Conservation (phyloP, 257 asterid species). For the Primulina huaijiensis region DNA sequence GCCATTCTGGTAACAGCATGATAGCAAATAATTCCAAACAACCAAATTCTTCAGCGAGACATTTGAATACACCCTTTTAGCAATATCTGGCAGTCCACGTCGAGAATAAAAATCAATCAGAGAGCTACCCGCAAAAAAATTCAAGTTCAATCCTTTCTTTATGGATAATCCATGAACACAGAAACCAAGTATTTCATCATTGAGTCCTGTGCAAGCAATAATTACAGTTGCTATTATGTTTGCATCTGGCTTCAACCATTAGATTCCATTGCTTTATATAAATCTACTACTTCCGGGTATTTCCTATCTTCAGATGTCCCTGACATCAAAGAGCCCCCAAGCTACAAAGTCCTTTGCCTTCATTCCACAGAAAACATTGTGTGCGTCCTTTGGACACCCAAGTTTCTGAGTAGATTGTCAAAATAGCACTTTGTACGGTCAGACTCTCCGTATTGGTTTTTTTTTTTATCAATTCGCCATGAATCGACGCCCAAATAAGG, state of each 20-base stretch:
- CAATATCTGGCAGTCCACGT: conserved; percentile 50
- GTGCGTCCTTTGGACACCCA: conserved; percentile 45
- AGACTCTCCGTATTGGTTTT: conserved; percentile 52
- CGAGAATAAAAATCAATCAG: conserved; percentile 64
- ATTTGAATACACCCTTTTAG: conserved; percentile 39
- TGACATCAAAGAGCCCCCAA: conserved; percentile 85
- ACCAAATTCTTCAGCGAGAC: conserved; percentile 57
- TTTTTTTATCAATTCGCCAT: conserved; percentile 63
- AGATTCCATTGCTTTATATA: conserved; percentile 49
- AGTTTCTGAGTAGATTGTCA: conserved; percentile 83
- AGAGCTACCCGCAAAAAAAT: conserved; percentile 57
- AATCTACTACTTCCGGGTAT: conserved; percentile 44
- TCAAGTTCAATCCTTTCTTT: conserved; percentile 57
- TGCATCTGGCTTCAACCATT: conserved; percentile 59
- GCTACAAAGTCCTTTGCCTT: conserved; percentile 66
- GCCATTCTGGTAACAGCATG: conserved; percentile 60
- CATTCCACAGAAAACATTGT: conserved; percentile 50
- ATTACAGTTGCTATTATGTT: conserved; percentile 45
- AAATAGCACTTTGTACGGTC: conserved; percentile 61
- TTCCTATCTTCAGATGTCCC: conserved; percentile 51
- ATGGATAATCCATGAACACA: conserved; percentile 56
- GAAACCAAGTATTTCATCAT: conserved; percentile 38
- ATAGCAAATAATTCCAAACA: conserved; percentile 78
- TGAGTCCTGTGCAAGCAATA: conserved; percentile 42
- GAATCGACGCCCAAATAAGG: conserved; percentile 47